A percentile compares a stretch with the other conserved stretches of the same genome.
Conservation (phyloP, 108 stramenopile species). For the Cyclotella kingstonii region DNA sequence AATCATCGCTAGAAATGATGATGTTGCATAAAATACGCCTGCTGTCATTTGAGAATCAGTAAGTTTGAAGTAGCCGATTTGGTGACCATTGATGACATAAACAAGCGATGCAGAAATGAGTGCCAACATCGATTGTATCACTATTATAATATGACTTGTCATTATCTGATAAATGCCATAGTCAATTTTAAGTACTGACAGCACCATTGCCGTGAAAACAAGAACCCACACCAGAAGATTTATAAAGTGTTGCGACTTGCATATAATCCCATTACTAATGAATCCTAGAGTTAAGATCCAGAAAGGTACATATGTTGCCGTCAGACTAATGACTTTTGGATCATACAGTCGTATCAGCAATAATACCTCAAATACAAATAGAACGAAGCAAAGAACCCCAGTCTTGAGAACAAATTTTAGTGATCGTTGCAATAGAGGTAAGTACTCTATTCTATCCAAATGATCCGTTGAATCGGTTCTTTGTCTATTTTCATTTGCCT, state of each 20-base stretch:
- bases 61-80: slow-evolving; percentile 79
- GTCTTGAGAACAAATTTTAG: slow-evolving; percentile 87
- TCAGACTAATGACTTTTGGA: slow-evolving; percentile 44
- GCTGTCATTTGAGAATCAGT: slow-evolving; percentile 84
- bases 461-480: slow-evolving; percentile 81
- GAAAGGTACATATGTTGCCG: slow-evolving; percentile 54
- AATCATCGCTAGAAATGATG: slow-evolving; percentile 67
- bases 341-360: slow-evolving; percentile 54
- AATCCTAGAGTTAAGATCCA: slow-evolving; percentile 74
- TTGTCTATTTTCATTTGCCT: slow-evolving; percentile 80
- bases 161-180: slow-evolving; percentile 48
- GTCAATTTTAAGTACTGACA: slow-evolving; percentile 66
- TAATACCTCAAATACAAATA: slow-evolving; percentile 81
- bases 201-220: slow-evolving; percentile 57
- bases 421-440: slow-evolving; percentile 78
- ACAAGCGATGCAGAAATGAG: slow-evolving; percentile 67
- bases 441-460: slow-evolving; percentile 79
- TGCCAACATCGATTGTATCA: slow-evolving; percentile 58
- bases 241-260: slow-evolving; percentile 79
- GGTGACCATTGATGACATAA: slow-evolving; percentile 83
- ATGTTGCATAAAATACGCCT: slow-evolving; percentile 73
- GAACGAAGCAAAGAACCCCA: slow-evolving; percentile 70
- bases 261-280: slow-evolving; percentile 75
- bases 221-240: slow-evolving; percentile 70
- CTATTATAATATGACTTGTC: slow-evolving; percentile 56